Percentiles rank a stretch among this genome's conserved stretches.
Evolutionary conservation across 257 asterid genomes (phyloP).

Genomic region (Paraleonurus japonicus): DNA sequence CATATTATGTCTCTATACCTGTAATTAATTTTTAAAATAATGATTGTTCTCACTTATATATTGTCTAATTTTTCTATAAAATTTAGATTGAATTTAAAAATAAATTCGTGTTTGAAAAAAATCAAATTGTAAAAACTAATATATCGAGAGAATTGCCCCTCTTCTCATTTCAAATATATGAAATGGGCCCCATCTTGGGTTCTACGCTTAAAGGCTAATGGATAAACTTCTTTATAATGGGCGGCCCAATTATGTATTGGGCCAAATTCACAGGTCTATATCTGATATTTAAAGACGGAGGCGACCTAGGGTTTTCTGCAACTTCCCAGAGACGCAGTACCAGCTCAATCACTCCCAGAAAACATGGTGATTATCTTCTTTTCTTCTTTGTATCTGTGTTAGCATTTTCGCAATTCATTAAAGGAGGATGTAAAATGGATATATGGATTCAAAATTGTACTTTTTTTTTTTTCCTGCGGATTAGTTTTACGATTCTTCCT

Average conservation of each 20-base stretch:
- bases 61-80: too few relatives aligned
- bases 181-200: neutral
- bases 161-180: neutral
- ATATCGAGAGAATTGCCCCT: neutral
- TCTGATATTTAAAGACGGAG: neutral
- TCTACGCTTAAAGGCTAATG: neutral
- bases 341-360: conserved; percentile 9
- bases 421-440: conserved; percentile 4
- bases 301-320: conserved; percentile 9
- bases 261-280: neutral
- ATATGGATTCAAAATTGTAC: neutral
- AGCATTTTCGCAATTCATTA: neutral
- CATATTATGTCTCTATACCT: too few relatives aligned
- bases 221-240: neutral
- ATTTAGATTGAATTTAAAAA: too few relatives aligned
- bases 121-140: too few relatives aligned
- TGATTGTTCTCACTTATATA: too few relatives aligned
- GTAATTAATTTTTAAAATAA: too few relatives aligned
- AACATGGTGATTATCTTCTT: conserved; percentile 3
- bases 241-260: neutral
- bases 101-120: too few relatives aligned
- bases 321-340: conserved; percentile 5
- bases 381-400: neutral
- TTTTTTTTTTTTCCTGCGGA: neutral
- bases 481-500: neutral